Evolutionary conservation across 768 basidiomycete species (phyloP).

Genomic region (Lactarius pseudohatsudake): DNA sequence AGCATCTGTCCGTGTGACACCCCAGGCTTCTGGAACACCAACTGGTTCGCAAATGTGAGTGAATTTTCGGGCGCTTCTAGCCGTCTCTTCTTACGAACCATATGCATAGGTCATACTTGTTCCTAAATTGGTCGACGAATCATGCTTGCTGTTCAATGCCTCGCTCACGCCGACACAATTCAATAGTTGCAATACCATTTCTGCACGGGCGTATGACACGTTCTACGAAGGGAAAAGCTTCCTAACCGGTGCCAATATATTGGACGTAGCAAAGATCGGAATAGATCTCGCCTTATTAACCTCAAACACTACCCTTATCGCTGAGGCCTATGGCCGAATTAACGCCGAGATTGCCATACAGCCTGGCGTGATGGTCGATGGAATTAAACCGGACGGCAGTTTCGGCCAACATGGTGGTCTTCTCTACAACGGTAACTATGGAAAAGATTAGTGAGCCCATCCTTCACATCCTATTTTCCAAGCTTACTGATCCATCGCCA

Average conservation of each 20-base stretch:
- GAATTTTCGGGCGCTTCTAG: background rate
- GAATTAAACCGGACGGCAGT: constrained; percentile 50
- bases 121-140: constrained; percentile 24
- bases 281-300: constrained; percentile 27
- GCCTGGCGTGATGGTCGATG: constrained; percentile 52
- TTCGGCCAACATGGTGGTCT: constrained; percentile 58
- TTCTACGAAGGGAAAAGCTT: constrained; percentile 36
- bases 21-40: constrained; percentile 31
- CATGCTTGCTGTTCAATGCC: constrained; percentile 27
- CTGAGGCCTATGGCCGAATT: constrained; percentile 49
- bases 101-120: constrained; percentile 25
- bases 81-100: background rate
- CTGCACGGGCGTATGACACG: constrained; percentile 26
- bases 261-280: constrained; percentile 56
- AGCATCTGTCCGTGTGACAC: constrained; percentile 35
- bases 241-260: constrained; percentile 62
- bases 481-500: constrained; percentile 30
- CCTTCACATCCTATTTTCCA: background rate
- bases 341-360: constrained; percentile 55
- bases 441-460: constrained; percentile 45
- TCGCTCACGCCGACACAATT: constrained; percentile 21
- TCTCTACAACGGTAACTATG: constrained; percentile 69
- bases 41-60: constrained; percentile 30
- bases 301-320: constrained; percentile 44
- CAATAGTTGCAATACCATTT: constrained; percentile 22